These are phyloP conservation scores for Fusarium haematococcum DNA, from an alignment of 2,329 filamentous ascomycete species.

Conservation along the genomic window DNA sequence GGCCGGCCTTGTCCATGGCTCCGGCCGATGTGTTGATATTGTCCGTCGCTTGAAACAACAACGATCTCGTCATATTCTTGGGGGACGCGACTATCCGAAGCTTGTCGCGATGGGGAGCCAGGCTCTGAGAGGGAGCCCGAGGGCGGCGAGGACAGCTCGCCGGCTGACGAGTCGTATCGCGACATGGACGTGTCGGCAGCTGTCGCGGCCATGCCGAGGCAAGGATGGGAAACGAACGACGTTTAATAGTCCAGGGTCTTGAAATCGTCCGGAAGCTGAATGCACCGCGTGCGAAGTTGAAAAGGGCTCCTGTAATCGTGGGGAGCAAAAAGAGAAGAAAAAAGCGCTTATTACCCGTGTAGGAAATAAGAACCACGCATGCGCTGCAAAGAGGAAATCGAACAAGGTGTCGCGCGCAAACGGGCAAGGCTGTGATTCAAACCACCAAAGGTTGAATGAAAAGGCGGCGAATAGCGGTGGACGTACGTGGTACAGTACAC, in stretches of 20 bases:
- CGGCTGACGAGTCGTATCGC: slow-evolving; percentile 60
- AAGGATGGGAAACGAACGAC: slow-evolving; percentile 13
- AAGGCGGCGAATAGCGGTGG: slow-evolving; percentile 37
- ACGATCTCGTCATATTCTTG: slow-evolving; percentile 63
- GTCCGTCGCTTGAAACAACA: slow-evolving; percentile 52
- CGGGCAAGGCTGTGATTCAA: slow-evolving; percentile 38
- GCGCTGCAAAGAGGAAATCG: slow-evolving; percentile 18
- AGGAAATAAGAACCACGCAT: slow-evolving; percentile 11
- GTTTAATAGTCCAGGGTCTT: slow-evolving; percentile 14
- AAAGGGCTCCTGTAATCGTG: background rate
- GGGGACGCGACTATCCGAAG: slow-evolving; percentile 34
- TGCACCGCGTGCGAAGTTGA: slow-evolving; percentile 9
- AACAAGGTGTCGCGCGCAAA: slow-evolving; percentile 28
- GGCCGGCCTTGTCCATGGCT: slow-evolving; percentile 31
- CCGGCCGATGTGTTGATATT: slow-evolving; percentile 38
- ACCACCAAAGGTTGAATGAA: slow-evolving; percentile 16
- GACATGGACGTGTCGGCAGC: slow-evolving; percentile 51
- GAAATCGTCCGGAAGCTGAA: slow-evolving; percentile 2
- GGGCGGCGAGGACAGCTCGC: slow-evolving; percentile 64
- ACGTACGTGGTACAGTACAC: slow-evolving; percentile 25
- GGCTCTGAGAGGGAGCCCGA: slow-evolving; percentile 63
- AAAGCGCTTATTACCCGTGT: background rate
- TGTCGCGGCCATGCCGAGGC: slow-evolving; percentile 44
- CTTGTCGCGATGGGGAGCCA: slow-evolving; percentile 57
- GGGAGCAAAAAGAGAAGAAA: background rate